These are phyloP conservation scores for Saksenaea vasiformis DNA, from an alignment of 371 early-diverging fungal species.

Conservation along the genomic window DNA sequence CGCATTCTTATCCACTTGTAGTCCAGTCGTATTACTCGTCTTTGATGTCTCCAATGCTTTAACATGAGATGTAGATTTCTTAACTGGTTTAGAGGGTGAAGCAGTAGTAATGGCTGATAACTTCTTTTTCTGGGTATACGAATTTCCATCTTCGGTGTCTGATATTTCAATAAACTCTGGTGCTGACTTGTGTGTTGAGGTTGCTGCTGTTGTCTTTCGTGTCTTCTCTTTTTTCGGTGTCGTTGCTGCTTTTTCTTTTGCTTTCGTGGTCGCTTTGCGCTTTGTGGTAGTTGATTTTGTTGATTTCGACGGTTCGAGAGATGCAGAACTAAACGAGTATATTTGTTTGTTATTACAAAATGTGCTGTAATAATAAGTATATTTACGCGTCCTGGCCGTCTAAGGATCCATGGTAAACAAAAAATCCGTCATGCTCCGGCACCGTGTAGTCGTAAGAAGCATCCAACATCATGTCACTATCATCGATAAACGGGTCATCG, in stretches of 20 bases:
- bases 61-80: not conserved
- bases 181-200: constrained; percentile 25
- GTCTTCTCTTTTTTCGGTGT: constrained; percentile 10
- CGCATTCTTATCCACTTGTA: not conserved
- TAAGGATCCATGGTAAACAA: constrained; percentile 52
- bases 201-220: constrained; percentile 2
- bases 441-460: constrained; percentile 30
- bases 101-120: not conserved
- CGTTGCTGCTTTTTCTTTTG: constrained; percentile 15
- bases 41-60: constrained; percentile 14
- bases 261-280: constrained; percentile 17
- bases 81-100: constrained; percentile 11
- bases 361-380: not conserved
- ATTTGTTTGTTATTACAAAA: not conserved
- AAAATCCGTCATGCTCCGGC: constrained; percentile 46
- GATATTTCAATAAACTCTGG: constrained; percentile 36
- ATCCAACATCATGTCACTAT: constrained; percentile 50
- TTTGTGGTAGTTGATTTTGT: constrained; percentile 4
- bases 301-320: not conserved
- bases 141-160: constrained; percentile 13
- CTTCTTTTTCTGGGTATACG: constrained; percentile 3
- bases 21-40: not conserved
- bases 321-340: not conserved
- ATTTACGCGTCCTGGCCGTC: constrained; percentile 51
- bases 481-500: constrained; percentile 55